Evolutionary conservation across 1,284 basidiomycete genomes (phyloP), one percentile per base, ranked within the genome.

Genomic region (Phaffia rhodozyma): DNA sequence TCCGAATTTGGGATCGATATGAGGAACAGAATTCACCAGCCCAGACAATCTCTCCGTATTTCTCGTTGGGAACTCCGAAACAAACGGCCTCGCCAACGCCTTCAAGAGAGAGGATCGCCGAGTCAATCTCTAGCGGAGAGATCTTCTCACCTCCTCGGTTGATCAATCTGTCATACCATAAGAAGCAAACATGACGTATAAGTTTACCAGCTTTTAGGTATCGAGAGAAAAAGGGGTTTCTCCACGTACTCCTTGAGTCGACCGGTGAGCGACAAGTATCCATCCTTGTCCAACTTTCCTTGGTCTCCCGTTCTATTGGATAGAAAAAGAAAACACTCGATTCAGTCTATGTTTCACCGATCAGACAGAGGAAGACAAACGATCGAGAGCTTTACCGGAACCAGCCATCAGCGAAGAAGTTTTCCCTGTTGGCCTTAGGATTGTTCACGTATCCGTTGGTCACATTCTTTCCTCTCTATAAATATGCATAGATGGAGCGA

Each of bases 121-220:
- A 71, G 67, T 82, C 78, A 21, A 85, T 73, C 73, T 86, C 84
- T 67, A 85, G 81, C 1, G 84, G 84, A 6, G 81, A 82, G 65
- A 85, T 82, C 67, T 85, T 84, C 71, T 86, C 84, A 2, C 84
- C 84, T 18, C 82, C 83, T 66, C 80, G 79, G 71, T 83, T 82
- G 71, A 82, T 83, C 66, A 83, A 80, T 61, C 66, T 59, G 18
- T 43, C 38, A 11, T 11, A 43, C 5, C 38, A 1, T 18, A 55
- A n/a, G 32, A 23, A 59, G 3, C 21, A 25, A 51, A 23, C n/a
- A 25, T 23, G 49, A n/a, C 7, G 29, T 5, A 4, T 38, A 1
- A 48, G 38, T 30, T 53, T 30, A 23, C 49, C 7, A 4, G 18
- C 20, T 20, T 20, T 21, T 18, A 49, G 1, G 16, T 34, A 32